A percentile compares a stretch with the other conserved stretches of the same genome.
Conservation (phyloP, 2,329 filamentous ascomycete genomes). For the Pseudogymnoascus verrucosus region DNA sequence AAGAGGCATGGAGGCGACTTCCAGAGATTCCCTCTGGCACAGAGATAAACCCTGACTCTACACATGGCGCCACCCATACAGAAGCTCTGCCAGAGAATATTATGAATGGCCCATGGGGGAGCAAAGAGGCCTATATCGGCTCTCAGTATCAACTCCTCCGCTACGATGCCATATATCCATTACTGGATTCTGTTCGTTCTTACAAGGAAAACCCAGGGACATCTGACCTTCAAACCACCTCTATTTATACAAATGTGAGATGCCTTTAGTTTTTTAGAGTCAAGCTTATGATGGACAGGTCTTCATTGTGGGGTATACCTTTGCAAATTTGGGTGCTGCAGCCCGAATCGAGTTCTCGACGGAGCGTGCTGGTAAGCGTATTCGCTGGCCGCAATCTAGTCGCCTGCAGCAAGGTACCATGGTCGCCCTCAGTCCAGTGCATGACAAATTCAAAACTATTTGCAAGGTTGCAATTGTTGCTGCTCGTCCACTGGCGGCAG, state of each 20-base stretch:
- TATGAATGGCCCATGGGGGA: conserved; percentile 48
- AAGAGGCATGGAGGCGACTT: conserved; percentile 28
- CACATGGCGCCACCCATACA: conserved; percentile 5
- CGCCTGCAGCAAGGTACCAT: conserved; percentile 46
- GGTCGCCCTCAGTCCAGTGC: conserved; percentile 42
- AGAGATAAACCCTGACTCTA: conserved; percentile 40
- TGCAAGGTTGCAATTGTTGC: conserved; percentile 68
- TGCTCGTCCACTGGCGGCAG: conserved; percentile 53
- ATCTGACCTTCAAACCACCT: conserved; percentile 48
- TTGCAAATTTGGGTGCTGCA: conserved; percentile 55
- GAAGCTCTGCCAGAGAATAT: conserved; percentile 41
- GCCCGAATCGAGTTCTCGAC: conserved; percentile 65
- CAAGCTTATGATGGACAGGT: conserved; percentile 40
- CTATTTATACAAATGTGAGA: conserved; percentile 62
- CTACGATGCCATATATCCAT: conserved; percentile 62
- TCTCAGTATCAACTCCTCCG: conserved; percentile 69
- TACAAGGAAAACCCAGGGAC: conserved; percentile 46
- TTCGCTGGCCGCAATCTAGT: conserved; percentile 53
- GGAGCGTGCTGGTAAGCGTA: conserved; percentile 52
- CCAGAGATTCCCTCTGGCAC: conserved; percentile 47
- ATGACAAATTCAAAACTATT: conserved; percentile 54
- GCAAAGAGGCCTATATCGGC: conserved; percentile 58
- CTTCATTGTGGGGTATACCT: conserved; percentile 55
- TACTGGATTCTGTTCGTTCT: conserved; percentile 57
- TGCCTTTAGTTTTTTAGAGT: neutral